Base-by-base conservation (phyloP, 768 basidiomycete species). In the Hypholoma sublateritium region DNA sequence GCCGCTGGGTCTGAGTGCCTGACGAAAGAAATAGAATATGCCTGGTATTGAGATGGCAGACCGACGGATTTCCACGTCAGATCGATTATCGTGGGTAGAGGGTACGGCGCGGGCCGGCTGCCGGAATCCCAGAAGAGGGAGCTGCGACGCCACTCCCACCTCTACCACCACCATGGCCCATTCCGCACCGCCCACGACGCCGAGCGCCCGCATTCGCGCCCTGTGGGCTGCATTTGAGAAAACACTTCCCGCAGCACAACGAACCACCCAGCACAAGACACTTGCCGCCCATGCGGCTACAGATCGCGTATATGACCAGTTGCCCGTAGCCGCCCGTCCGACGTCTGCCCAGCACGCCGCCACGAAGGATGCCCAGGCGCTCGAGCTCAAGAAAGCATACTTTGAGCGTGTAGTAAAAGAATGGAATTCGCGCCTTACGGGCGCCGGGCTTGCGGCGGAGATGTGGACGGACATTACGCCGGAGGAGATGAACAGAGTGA, bases 391-490 rank as follows among this genome's bases (percentile, higher is more conserved):
- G 17, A 34, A 21, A 17, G 34, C 43, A 16, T 36, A 44, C 43
- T 45, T 21, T 28, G 17, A 35, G 17, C 42, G 43, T 25, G 42
- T 32, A 13, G 42, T 45, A 16, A 24, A 44, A 4, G 53, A 35
- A 9, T 53, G 53, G 53, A 36, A 53, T 25, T 5, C 25, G n/a
- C 53, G 53, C 17, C 53, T 53, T 39, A 42, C 53, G n/a, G 25
- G 32, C 42, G 53, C 53, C 5, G 53, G 53, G 5, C 43, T 53
- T n/a, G n/a, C 21, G 7, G 42, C 17, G 11, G 53, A 53, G 53
- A 53, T 53, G 53, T 53, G 53, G 53, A 46, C 53, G n/a, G 53
- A 53, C 43, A 45, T 53, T 13, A 53, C 53, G 19, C 42, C 25
- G n/a, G 42, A 53, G n/a, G 55, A 56, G 55, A 48, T 42, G 47